These are phyloP conservation scores for Edaphochlamys debaryana DNA, from an alignment of 139 green algal species.

Conservation along the genomic window DNA sequence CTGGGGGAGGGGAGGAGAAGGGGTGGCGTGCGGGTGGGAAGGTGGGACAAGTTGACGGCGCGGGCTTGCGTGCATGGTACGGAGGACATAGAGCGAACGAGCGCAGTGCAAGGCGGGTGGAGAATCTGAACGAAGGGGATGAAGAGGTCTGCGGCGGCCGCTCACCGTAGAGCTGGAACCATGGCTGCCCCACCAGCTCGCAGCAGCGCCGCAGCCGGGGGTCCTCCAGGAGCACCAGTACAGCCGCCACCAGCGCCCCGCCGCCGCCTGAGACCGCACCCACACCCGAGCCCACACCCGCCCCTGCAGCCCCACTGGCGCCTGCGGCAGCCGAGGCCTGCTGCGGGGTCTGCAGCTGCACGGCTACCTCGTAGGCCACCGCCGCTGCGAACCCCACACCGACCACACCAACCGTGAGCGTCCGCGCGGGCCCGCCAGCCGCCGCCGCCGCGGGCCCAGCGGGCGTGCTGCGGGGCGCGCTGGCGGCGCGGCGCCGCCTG, in stretches of 20 bases:
- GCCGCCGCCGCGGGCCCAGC: not conserved
- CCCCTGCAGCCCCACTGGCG: not conserved
- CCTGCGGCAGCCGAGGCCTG: not conserved
- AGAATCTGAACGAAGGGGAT: no score
- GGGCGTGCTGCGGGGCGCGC: not conserved
- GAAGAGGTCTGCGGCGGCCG: no score
- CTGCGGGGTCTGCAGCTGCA: conserved; percentile 58
- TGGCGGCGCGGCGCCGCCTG: not conserved
- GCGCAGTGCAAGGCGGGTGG: no score
- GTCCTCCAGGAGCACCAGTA: conserved; percentile 61
- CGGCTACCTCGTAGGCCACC: conserved; percentile 80
- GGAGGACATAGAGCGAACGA: no score
- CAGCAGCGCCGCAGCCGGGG: conserved; percentile 44
- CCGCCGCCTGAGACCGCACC: no score
- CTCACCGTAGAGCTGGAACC: conserved; percentile 62
- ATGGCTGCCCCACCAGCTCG: conserved; percentile 59
- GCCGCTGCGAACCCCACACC: conserved; percentile 68
- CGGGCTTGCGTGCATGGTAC: no score
- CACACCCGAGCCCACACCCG: no score
- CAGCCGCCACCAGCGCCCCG: conserved; percentile 11
- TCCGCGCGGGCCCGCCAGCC: not conserved
- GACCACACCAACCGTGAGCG: conserved; percentile 47
- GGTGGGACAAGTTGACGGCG: no score
- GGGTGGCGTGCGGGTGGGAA: no score
- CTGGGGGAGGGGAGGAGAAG: no score